phyloP scores from a whole-genome alignment of 805 yeast species.

The Lipomyces yamanashiensis region DNA sequence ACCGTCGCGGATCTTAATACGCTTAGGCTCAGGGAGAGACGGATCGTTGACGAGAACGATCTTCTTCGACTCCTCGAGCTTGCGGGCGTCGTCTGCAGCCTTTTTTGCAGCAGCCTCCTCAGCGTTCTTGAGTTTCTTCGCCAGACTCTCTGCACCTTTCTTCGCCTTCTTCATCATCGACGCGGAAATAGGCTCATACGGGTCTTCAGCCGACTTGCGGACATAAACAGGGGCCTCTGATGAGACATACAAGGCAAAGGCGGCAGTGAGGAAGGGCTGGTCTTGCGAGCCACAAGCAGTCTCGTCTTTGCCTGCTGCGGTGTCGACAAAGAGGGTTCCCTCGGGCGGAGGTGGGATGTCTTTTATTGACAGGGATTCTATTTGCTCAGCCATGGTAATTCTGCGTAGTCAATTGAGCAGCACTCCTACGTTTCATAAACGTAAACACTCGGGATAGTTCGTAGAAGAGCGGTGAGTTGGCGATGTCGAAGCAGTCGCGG shows the following conservation, averaged over 20 bases:
- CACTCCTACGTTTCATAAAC: too few species aligned
- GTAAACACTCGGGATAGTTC: neutral
- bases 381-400: constrained; percentile 15
- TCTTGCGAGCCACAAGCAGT: constrained; percentile 43
- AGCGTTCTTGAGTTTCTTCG: constrained; percentile 73
- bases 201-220: constrained; percentile 65
- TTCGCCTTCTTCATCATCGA: constrained; percentile 94
- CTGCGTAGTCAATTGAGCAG: neutral
- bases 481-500: neutral
- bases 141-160: constrained; percentile 91
- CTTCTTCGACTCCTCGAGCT: constrained; percentile 76
- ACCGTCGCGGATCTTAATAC: constrained; percentile 65
- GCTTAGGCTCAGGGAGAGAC: constrained; percentile 69
- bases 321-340: constrained; percentile 59
- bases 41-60: constrained; percentile 76
- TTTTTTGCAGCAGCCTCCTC: constrained; percentile 55
- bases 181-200: constrained; percentile 77
- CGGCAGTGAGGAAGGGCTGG: constrained; percentile 77
- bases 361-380: neutral
- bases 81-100: constrained; percentile 73
- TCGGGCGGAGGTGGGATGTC: constrained; percentile 25
- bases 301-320: constrained; percentile 69
- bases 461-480: too few species aligned
- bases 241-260: constrained; percentile 68
- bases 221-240: constrained; percentile 53